A percentile compares a stretch with the other conserved stretches of the same genome.
phyloP scores from a whole-genome alignment of 345 rosid species.

The Eucalyptus pauciflora region DNA sequence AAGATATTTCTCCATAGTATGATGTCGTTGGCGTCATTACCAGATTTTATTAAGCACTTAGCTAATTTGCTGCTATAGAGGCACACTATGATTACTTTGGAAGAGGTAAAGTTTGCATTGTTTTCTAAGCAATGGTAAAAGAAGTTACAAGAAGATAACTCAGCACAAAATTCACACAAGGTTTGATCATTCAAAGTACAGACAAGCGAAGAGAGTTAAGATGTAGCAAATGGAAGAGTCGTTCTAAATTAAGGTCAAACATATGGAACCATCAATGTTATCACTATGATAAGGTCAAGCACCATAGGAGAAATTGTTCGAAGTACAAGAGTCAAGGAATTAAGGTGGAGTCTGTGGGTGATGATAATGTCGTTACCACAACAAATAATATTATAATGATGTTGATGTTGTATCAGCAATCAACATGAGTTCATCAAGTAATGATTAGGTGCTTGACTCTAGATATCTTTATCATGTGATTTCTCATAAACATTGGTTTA shows the following conservation, averaged over 20 bases:
- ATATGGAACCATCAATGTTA: too few relatives aligned
- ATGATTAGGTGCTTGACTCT: background rate
- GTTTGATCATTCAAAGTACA: background rate
- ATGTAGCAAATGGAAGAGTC: background rate
- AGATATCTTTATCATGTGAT: background rate
- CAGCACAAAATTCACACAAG: background rate
- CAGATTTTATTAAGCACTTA: background rate
- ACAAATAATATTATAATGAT: too few relatives aligned
- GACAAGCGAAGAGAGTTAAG: rapidly evolving
- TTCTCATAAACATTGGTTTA: background rate
- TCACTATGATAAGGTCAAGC: too few relatives aligned
- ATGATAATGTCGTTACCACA: background rate
- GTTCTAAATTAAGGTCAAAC: background rate
- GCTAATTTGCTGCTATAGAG: background rate
- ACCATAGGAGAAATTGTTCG: background rate
- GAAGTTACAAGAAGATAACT: background rate
- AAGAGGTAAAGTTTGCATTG: background rate
- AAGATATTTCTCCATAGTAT: too few relatives aligned
- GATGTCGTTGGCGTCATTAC: background rate
- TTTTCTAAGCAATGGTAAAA: background rate
- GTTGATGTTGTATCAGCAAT: rapidly evolving
- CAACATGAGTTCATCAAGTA: background rate
- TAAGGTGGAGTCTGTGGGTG: background rate
- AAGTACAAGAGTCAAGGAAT: background rate
- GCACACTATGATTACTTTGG: background rate